Percentiles rank a stretch among this genome's conserved stretches.
Conservation (phyloP, 163 green algal species). For the Scenedesmus sp. region DNA sequence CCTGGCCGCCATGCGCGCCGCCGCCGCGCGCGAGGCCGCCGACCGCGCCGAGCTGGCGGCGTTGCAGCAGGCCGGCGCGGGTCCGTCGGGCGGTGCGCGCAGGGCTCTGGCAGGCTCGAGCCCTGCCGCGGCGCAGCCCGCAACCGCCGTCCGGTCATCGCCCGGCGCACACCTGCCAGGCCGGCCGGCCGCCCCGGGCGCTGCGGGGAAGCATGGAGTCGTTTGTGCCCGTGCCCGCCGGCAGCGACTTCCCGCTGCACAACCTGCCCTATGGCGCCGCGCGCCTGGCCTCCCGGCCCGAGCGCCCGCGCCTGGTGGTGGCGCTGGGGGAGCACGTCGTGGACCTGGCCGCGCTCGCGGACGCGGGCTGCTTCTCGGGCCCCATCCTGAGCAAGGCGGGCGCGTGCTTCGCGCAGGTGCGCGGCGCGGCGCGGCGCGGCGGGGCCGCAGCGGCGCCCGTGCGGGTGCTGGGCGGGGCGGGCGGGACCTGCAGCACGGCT, state of each 20-base stretch:
- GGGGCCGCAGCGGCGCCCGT: too few relatives aligned
- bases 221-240: slow-evolving; percentile 46
- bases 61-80: too few relatives aligned
- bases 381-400: slow-evolving; percentile 44
- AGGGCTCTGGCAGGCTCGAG: too few relatives aligned
- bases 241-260: slow-evolving; percentile 75
- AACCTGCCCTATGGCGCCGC: slow-evolving; percentile 89
- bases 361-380: slow-evolving; percentile 57
- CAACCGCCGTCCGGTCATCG: too few relatives aligned
- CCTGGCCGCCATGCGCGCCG: slow-evolving; percentile 47
- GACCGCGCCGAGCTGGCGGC: slow-evolving; percentile 41
- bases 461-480: too few relatives aligned
- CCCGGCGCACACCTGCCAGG: too few relatives aligned
- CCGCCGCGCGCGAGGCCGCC: slow-evolving; percentile 42
- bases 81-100: too few relatives aligned
- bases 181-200: too few relatives aligned
- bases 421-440: too few relatives aligned
- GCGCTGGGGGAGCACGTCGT: slow-evolving; percentile 78
- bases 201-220: slow-evolving; percentile 15
- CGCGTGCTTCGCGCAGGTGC: slow-evolving; percentile 59
- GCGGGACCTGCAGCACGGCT: too few relatives aligned
- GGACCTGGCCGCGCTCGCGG: slow-evolving; percentile 60
- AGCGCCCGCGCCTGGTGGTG: slow-evolving; percentile 52
- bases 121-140: too few relatives aligned
- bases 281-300: neutral